Evolutionary conservation across 768 basidiomycete species (phyloP).

Genomic region (Royoungia palumana): DNA sequence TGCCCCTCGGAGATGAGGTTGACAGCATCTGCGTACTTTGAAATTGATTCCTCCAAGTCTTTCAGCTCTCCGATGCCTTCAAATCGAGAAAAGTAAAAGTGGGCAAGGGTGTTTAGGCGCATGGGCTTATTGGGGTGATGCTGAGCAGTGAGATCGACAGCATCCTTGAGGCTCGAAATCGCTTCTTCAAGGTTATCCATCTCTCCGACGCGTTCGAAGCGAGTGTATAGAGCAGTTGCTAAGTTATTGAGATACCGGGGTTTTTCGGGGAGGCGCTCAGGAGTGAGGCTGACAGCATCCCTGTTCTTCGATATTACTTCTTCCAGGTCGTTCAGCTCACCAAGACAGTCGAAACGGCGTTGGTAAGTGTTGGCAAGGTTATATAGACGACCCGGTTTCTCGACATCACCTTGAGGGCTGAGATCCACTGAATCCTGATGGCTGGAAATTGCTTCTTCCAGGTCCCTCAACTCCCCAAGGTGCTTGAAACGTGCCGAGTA

Average conservation of each 20-base stretch:
- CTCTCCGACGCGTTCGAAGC: not conserved
- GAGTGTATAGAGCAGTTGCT: not conserved
- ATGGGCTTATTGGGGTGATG: not conserved
- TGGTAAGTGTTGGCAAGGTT: too few species aligned
- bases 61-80: not conserved
- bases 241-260: not conserved
- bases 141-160: not conserved
- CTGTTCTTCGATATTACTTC: too few species aligned
- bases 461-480: not conserved
- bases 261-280: not conserved
- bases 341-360: too few species aligned
- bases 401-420: too few species aligned
- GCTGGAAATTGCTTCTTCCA: too few species aligned
- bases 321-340: too few species aligned
- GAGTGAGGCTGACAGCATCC: too few species aligned
- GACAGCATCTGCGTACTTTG: not conserved
- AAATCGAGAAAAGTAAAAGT: not conserved
- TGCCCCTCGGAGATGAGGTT: not conserved
- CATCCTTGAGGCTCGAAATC: not conserved
- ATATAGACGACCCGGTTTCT: too few species aligned
- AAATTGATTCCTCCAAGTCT: conserved; percentile 1
- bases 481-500: not conserved
- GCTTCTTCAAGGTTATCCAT: not conserved
- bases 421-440: too few species aligned
- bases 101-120: not conserved